Evolutionary conservation across 2,329 filamentous ascomycete genomes (phyloP).

Genomic region (Bretziella fagacearum): DNA sequence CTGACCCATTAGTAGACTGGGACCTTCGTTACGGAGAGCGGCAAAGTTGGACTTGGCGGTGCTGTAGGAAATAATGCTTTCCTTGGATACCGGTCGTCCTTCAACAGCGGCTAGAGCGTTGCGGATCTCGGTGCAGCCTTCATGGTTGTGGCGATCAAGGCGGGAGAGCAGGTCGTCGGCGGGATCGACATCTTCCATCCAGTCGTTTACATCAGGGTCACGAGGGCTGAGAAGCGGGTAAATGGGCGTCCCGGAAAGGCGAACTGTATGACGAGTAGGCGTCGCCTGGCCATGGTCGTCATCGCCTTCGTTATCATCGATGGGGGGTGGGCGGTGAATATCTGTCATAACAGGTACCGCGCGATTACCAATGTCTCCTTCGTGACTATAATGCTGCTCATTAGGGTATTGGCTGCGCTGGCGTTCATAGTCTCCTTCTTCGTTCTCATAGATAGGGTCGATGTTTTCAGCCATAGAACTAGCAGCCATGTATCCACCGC

Average conservation of each 20-base stretch:
- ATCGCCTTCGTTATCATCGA: constrained; percentile 5
- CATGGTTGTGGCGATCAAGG: constrained; percentile 21
- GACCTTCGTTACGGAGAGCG: constrained; percentile 36
- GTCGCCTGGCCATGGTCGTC: neutral
- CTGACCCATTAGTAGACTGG: constrained; percentile 27
- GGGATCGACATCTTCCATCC: constrained; percentile 39
- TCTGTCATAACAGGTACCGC: constrained; percentile 2
- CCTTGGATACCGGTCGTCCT: constrained; percentile 23
- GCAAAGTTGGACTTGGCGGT: constrained; percentile 38
- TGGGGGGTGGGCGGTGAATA: constrained; percentile 10
- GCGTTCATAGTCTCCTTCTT: constrained; percentile 27
- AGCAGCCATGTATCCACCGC: constrained; percentile 16
- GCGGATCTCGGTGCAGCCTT: constrained; percentile 12
- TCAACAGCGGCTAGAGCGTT: constrained; percentile 17
- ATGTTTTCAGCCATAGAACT: constrained; percentile 23
- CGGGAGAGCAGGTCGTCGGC: constrained; percentile 35
- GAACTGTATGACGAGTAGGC: neutral
- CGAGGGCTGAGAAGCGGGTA: constrained; percentile 17
- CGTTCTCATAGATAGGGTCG: constrained; percentile 42
- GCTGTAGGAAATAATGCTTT: constrained; percentile 30
- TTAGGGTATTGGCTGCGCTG: neutral
- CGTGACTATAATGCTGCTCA: neutral
- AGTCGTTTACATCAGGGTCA: constrained; percentile 40
- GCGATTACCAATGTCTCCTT: constrained; percentile 9
- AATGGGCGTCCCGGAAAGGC: constrained; percentile 14